A percentile compares a stretch with the other conserved stretches of the same genome.
phyloP scores from a whole-genome alignment of 1,284 basidiomycete species.

The Pseudozyma tsukubaensis region DNA sequence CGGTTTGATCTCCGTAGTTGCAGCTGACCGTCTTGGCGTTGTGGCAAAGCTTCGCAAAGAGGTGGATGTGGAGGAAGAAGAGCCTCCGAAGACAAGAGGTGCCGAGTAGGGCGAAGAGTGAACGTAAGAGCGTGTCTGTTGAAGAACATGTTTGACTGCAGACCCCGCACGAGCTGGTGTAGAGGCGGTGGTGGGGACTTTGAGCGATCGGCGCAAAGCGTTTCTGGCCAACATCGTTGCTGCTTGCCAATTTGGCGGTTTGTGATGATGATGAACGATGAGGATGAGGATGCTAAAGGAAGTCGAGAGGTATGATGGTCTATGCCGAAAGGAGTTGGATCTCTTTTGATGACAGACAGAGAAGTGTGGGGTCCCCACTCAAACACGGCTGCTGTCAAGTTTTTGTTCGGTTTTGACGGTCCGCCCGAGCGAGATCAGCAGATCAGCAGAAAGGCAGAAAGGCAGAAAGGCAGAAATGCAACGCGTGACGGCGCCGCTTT shows the following conservation, averaged over 20 bases:
- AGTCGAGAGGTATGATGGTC: neutral
- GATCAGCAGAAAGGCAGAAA: no score
- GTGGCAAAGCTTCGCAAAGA: constrained; percentile 38
- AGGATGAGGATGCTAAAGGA: neutral
- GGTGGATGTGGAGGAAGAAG: constrained; percentile 8
- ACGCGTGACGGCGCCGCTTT: constrained; percentile 9
- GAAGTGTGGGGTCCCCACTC: constrained; percentile 28
- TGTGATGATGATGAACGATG: neutral
- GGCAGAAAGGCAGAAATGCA: neutral
- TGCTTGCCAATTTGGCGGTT: neutral
- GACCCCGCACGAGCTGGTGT: neutral
- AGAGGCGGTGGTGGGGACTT: constrained; percentile 4
- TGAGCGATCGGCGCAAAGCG: constrained; percentile 19
- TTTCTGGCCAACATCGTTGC: constrained; percentile 26
- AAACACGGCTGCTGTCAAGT: neutral
- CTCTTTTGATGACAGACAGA: neutral
- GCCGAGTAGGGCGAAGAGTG: constrained; percentile 16
- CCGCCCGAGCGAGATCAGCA: neutral
- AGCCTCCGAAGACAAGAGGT: constrained; percentile 24
- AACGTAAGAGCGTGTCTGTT: constrained; percentile 22
- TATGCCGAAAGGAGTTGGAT: neutral
- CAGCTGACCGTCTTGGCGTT: constrained; percentile 22
- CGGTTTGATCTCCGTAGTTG: constrained; percentile 37
- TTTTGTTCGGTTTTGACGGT: constrained; percentile 36
- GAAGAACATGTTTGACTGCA: constrained; percentile 1